Base-by-base conservation (phyloP, 2,329 filamentous ascomycete species). In the Sclerotinia sclerotiorum region DNA sequence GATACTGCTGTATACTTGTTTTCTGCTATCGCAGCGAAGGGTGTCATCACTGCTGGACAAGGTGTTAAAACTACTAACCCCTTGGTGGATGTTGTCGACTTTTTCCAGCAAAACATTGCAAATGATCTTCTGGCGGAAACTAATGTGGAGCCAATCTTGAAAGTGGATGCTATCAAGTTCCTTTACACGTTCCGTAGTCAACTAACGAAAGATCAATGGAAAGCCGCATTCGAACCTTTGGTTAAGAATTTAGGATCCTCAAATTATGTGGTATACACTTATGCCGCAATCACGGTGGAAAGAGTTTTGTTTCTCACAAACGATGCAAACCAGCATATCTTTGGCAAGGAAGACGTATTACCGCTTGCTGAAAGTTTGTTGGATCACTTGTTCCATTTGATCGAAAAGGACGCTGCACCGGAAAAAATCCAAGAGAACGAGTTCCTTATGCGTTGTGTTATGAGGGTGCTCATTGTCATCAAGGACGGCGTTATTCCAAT, bases 341-440 rank as follows among this genome's bases (percentile, higher is more conserved):
- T 99, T 74, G 85, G 90, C 42, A 88, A 91, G 56, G 84, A 86
- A 15, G 91, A 93, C 72, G 92, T 99, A 67, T 87, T 90, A 69
- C 90, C 90, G 0, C 87, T 95, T 70, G 88, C 94, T 32, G 94
- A 93, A 78, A 93, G 97, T 73, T 86, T 99, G 2, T 83, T 98
- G 27, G 86, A 92, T 66, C 94, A 98, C 76, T 84, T 99, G 17
- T 98, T 99, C 84, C 89, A 90, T 72, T 84, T 99, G 65, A 93
- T 99, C 72, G 91, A 96, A 77, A 92, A 91, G 77, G 90, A 97
- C 74, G 84, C 85, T 5, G 90, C 91, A 15, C 90, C 96, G 0
- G 88, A 94, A 72, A 99, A 98, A 83, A 88, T 99, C 70, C 95
- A 99, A 77, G 95, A 99, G 80, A 99, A 99, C 77, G 95, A 99